Evolutionary conservation across 192 early-diverging fungal genomes (phyloP), one percentile per base, ranked within the genome.

Genomic region (Entophlyctis helioformis): DNA sequence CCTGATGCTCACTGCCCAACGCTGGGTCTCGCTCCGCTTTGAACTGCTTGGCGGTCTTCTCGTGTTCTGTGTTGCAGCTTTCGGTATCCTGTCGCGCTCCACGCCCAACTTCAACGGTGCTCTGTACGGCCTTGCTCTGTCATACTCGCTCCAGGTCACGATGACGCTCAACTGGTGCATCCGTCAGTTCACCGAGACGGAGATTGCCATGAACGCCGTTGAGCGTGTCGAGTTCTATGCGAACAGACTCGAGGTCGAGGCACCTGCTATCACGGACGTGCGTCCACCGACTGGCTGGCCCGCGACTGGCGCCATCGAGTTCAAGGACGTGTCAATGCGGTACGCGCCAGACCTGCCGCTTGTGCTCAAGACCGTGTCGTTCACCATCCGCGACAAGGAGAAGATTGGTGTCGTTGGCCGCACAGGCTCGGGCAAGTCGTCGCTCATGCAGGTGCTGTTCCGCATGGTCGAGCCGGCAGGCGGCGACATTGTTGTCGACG

Each of bases 91-190:
- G n/a, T n/a, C n/a, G n/a, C n/a, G n/a, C n/a, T n/a, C n/a, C n/a
- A n/a, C 62, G 12, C 71, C 85, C 20, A 59, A 78, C 0, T 76
- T 66, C 21, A 74, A 81, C 2, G 71, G 80, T 0, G 54, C 47
- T 2, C 32, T 60, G 13, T 32, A 60, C 7, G 67, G 67, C 3
- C 26, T 69, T 20, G 48, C 62, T 3, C 44, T 69, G 1, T 50
- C 58, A 9, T 61, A 65, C 31, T 46, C 60, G 1, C 32, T 69
- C 0, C 45, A 46, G 37, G 66, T 86, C 41, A 88, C 86, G 21
- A 63, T 69, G 32, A 76, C 76, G n/a, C 73, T 95, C 32, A 82
- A 78, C 54, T 83, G 82, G 75, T 81, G 80, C 20, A 80, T 86
- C 13, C 67, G 87, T 21, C 81, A 84, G 59, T 82, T 81, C 51